Evolutionary conservation across 2,329 filamentous ascomycete species (phyloP).

Genomic region (Aspergillus carbonarius): DNA sequence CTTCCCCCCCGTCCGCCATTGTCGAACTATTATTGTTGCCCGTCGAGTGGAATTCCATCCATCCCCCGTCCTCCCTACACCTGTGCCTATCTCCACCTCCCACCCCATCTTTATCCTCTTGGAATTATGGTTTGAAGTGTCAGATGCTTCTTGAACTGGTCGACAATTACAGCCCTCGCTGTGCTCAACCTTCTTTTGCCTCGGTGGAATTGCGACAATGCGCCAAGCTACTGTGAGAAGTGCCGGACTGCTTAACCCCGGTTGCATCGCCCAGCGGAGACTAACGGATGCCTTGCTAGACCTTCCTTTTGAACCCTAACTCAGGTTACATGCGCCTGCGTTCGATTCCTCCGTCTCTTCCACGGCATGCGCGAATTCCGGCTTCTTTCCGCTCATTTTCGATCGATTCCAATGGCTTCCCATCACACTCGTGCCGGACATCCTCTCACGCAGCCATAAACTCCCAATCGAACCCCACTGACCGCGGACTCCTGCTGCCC

Average conservation of each 20-base stretch:
- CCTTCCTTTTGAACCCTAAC: conserved; percentile 21
- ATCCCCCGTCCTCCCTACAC: neutral
- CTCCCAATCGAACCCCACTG: conserved; percentile 15
- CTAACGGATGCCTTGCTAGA: conserved; percentile 20
- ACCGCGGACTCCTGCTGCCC: conserved; percentile 12
- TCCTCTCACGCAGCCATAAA: conserved; percentile 18
- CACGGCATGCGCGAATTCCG: conserved; percentile 18
- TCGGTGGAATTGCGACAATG: conserved; percentile 24
- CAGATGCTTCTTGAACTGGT: conserved; percentile 18
- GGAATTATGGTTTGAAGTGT: conserved; percentile 26
- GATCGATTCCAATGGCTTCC: conserved; percentile 22
- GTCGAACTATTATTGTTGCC: neutral
- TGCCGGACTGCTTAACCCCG: neutral
- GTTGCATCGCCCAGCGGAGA: neutral
- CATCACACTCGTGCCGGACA: conserved; percentile 16
- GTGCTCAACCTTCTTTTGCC: conserved; percentile 25
- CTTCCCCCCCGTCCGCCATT: neutral
- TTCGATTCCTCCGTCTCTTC: conserved; percentile 17
- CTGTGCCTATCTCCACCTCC: neutral
- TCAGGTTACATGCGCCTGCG: conserved; percentile 25
- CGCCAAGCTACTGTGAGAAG: conserved; percentile 32
- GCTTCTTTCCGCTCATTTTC: conserved; percentile 30
- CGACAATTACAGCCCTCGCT: conserved; percentile 22
- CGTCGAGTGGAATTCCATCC: conserved; percentile 1
- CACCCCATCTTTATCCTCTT: neutral